Evolutionary conservation across 1,284 basidiomycete species (phyloP).

Genomic region (Marasmius sp.): DNA sequence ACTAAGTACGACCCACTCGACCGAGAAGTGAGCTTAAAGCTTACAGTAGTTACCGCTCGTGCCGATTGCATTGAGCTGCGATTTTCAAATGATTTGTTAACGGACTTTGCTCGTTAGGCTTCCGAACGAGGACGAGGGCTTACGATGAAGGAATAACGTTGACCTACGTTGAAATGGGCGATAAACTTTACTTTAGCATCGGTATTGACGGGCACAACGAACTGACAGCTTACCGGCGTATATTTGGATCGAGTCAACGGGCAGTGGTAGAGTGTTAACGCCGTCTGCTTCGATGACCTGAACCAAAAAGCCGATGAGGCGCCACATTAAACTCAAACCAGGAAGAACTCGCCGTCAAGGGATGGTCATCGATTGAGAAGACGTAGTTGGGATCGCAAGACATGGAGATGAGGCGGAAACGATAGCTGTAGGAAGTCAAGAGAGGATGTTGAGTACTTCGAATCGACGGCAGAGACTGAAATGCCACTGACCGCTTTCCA

Average conservation of each 20-base stretch:
- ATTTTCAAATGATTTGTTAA: not conserved
- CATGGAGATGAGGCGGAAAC: constrained; percentile 32
- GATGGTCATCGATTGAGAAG: constrained; percentile 42
- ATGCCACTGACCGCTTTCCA: constrained; percentile 8
- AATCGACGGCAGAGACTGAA: constrained; percentile 16
- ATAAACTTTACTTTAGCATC: not conserved
- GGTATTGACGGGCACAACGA: not conserved
- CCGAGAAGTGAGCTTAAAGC: not conserved
- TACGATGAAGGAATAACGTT: constrained; percentile 32
- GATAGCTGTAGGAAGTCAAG: constrained; percentile 25
- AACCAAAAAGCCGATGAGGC: constrained; percentile 19
- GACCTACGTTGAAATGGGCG: constrained; percentile 16
- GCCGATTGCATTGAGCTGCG: not conserved
- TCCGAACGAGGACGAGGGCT: constrained; percentile 12
- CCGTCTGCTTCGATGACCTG: constrained; percentile 38
- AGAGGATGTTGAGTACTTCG: constrained; percentile 12
- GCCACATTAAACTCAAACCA: constrained; percentile 20
- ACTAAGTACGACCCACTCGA: not conserved
- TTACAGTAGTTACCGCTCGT: not conserved
- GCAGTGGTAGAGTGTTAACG: constrained; percentile 28
- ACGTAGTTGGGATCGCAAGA: constrained; percentile 34
- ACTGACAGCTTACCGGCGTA: constrained; percentile 20
- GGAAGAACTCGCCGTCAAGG: constrained; percentile 30
- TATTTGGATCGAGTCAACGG: constrained; percentile 27
- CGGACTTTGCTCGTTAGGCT: not conserved